A percentile compares a stretch with the other conserved stretches of the same genome.
Conservation (phyloP, 2,329 filamentous ascomycete species). For the Hymenoscyphus albidus region DNA sequence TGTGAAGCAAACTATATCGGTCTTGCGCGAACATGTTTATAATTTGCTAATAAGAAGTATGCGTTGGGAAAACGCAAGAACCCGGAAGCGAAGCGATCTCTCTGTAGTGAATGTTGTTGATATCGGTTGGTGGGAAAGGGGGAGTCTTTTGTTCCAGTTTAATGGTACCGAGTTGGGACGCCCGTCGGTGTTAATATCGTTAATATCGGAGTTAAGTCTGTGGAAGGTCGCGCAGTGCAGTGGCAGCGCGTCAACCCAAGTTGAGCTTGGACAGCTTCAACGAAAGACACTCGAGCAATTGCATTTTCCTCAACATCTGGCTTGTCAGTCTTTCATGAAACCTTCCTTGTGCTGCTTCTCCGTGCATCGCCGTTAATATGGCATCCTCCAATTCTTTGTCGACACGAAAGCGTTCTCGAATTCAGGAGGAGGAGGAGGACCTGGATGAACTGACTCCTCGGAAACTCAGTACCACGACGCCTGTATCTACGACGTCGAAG, state of each 20-base stretch:
- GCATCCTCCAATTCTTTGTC: slow-evolving; percentile 8
- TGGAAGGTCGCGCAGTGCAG: background rate
- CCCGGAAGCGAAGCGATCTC: too few species aligned
- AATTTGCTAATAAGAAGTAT: too few species aligned
- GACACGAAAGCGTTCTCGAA: slow-evolving; percentile 23
- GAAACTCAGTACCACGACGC: slow-evolving; percentile 7
- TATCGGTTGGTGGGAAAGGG: too few species aligned
- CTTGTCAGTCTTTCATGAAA: background rate
- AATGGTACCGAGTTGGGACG: too few species aligned
- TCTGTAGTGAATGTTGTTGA: too few species aligned
- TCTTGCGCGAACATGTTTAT: background rate
- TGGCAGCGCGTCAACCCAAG: background rate
- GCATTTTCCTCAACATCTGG: background rate
- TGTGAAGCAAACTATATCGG: background rate
- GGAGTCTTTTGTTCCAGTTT: too few species aligned
- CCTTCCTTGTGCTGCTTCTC: background rate
- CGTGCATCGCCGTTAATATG: background rate
- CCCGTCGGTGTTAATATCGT: background rate
- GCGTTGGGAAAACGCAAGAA: too few species aligned
- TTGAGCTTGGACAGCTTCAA: background rate
- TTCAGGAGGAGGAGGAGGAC: slow-evolving; percentile 17
- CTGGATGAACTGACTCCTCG: slow-evolving; percentile 19
- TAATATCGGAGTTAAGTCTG: background rate
- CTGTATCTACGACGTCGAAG: slow-evolving; percentile 17
- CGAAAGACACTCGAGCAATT: background rate